Evolutionary conservation across 139 green algal species (phyloP), one percentile per base, ranked within the genome.

Genomic region (Tetraselmis striata): DNA sequence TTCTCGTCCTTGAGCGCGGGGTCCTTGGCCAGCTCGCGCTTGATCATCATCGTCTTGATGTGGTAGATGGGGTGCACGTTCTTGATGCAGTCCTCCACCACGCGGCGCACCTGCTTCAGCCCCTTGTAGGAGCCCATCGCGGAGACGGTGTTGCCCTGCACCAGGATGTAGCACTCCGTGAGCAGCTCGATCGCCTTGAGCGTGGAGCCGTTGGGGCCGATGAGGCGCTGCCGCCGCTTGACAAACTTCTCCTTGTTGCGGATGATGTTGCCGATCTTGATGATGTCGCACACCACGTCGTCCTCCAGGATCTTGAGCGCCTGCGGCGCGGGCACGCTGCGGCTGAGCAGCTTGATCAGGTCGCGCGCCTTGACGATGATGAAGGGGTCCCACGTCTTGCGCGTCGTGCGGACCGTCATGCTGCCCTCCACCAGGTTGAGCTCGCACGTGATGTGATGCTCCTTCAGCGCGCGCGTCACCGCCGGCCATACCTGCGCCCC

Each of bases 1-100:
- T 95, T 97, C 82, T 99, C 95, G 0, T 93, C 79, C 1, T 89
- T 89, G 74, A 98, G 86, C n/a, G 85, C 86, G 0, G 93, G 93
- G 81, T 98, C 95, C 87, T 98, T 99, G 5, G 94, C 95, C 75
- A 99, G 91, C 88, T 99, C 97, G 0, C 96, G 85, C 90, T 98
- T 98, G 87, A 99, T 98, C 97, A 99, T 99, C 26, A 99, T 90
- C 59, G 91, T 90, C 86, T 95, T 76, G 26, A 84, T 93, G 93
- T 99, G 97, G 86, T 98, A 99, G 84, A 99, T 99, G 58, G 97
- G 97, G 89, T 99, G 97, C 2, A 98, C 81, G 86, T 98, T 99
- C 75, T 97, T 94, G 32, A 99, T 98, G 90, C 93, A 98, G 82
- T 99, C 97, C 91, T 99, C 97, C 76, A 98, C 94, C 24, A 99